Conservation (phyloP, 345 rosid species). For the Sisymbrium altissimum region DNA sequence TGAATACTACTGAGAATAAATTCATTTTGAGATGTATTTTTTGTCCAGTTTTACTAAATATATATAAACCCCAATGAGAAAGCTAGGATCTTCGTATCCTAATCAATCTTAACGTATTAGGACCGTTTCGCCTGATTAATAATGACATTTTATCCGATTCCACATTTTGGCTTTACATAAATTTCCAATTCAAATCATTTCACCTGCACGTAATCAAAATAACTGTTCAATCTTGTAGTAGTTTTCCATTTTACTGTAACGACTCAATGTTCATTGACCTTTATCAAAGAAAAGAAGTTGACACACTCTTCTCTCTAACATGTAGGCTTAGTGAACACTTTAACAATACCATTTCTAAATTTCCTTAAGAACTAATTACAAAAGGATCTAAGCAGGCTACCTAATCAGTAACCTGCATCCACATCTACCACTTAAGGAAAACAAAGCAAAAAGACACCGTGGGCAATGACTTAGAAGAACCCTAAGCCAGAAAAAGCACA, state of each 20-base stretch:
- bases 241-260: conserved; percentile 1
- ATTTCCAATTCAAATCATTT: background rate
- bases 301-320: background rate
- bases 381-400: background rate
- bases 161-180: background rate
- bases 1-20: background rate
- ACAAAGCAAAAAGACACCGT: background rate
- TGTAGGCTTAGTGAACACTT: background rate
- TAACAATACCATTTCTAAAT: background rate
- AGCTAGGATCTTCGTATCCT: background rate
- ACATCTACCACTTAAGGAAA: background rate
- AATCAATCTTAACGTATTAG: background rate
- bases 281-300: background rate
- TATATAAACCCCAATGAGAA: background rate
- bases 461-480: background rate
- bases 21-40: background rate
- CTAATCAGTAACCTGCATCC: background rate
- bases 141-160: conserved; percentile 9
- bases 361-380: background rate
- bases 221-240: background rate
- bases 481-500: background rate
- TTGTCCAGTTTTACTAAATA: background rate
- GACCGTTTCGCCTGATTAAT: background rate
- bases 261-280: background rate
- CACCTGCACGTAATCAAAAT: background rate